These are phyloP conservation scores for Rhododendron simsii DNA, from an alignment of 148 eudicot species.

Conservation along the genomic window DNA sequence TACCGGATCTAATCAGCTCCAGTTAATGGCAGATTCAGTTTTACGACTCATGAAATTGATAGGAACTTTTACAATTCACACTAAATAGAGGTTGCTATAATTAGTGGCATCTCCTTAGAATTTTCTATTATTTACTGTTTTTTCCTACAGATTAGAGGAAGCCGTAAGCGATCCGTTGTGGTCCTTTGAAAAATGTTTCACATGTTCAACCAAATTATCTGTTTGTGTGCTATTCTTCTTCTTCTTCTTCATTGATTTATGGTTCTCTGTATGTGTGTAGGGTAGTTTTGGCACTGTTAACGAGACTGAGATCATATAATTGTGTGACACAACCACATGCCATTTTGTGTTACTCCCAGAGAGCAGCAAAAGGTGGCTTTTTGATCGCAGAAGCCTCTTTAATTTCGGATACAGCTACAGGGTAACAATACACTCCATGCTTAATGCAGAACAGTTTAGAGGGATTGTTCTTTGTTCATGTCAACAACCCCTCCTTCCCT, in stretches of 20 bases:
- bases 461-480: not conserved
- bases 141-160: not conserved
- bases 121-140: not conserved
- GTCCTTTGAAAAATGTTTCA: not conserved
- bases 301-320: conserved; percentile 32
- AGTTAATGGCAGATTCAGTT: not conserved
- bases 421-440: not conserved
- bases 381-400: conserved; percentile 44
- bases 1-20: not conserved
- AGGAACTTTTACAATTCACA: not conserved
- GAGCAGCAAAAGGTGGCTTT: conserved; percentile 43
- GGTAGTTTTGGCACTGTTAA: conserved; percentile 50
- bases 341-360: conserved; percentile 43
- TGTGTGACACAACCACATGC: conserved; percentile 45
- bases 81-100: not conserved
- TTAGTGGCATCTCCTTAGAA: not conserved
- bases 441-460: not conserved
- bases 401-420: conserved; percentile 34
- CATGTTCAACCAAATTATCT: not conserved
- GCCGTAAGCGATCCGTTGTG: not conserved
- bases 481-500: not conserved
- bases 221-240: not conserved
- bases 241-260: not conserved
- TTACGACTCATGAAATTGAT: not conserved
- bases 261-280: conserved; percentile 14